Base-by-base conservation (phyloP, 2,329 filamentous ascomycete species). In the Phyllosticta citriasiana region DNA sequence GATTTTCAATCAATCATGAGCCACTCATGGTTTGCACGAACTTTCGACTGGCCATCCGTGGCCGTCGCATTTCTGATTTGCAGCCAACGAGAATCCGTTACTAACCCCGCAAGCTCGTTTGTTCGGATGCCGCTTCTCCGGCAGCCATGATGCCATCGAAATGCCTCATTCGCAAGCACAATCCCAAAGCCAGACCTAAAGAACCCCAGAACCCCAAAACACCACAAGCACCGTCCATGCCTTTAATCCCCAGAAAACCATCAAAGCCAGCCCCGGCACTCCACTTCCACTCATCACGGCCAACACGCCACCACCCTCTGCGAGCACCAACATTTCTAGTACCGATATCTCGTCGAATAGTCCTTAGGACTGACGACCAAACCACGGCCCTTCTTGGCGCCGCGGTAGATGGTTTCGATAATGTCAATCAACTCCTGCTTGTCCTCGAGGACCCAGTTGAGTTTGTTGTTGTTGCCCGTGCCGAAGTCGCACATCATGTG, bases 391-490 rank as follows among this genome's bases (percentile, higher is more conserved):
- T 99, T 99, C 82, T 96, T 97, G 33, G 94, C 94, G n/a, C 94
- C 94, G 63, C 92, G 87, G 74, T 97, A 99, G 64, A 99, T 92
- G 4, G 92, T 97, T 81, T 99, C 94, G 71, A 97, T 87, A 66
- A 99, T 99, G 76, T 99, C 94, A 70, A 99, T 96, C 70, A 99
- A 80, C 78, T 99, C 94, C 75, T 97, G 93, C 78, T 99, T 97
- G 72, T 99, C 93, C 76, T 97, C 92, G 59, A 96, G 80, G 55
- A 96, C 90, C 87, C 91, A 96, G 73, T 97, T 97, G 67, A 97
- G 80, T 76, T 97, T 97, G 75, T 99, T 99, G 76, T 99, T 99
- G 78, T 99, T 96, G 66, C 94, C 94, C 1, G 94, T 99, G 53
- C 92, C 93, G 68, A 97, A 91, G 83, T 97, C 93, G 74, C 89